Evolutionary conservation across 2,329 filamentous ascomycete genomes (phyloP).

Genomic region (Arthrocladium fulminans): DNA sequence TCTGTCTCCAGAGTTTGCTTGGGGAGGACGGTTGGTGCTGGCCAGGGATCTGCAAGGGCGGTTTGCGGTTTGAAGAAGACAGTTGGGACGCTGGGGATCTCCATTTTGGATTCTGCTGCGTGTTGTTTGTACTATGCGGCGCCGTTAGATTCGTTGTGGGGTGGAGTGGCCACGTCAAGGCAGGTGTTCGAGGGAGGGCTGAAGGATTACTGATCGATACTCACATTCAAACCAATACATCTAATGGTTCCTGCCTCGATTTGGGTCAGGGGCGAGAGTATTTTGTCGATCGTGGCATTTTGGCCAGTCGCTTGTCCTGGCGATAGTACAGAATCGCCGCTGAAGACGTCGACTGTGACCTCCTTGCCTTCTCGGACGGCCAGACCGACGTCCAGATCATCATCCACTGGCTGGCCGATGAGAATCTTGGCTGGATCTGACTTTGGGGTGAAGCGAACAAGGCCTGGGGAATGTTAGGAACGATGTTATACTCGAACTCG

Average conservation of each 20-base stretch:
- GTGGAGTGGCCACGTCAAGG: not conserved
- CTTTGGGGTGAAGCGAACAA: conserved; percentile 52
- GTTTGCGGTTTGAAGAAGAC: conserved; percentile 35
- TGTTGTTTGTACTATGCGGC: conserved; percentile 36
- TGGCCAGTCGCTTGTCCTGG: conserved; percentile 44
- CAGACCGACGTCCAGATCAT: conserved; percentile 47
- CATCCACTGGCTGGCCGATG: conserved; percentile 49
- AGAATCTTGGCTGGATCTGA: conserved; percentile 41
- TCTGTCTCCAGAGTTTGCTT: conserved; percentile 30
- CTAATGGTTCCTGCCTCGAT: conserved; percentile 35
- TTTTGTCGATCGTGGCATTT: conserved; percentile 39
- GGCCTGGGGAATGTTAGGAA: conserved; percentile 33
- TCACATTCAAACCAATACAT: conserved; percentile 38
- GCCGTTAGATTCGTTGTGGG: not conserved
- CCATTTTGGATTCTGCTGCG: conserved; percentile 31
- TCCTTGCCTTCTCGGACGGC: conserved; percentile 49
- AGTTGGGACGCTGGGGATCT: conserved; percentile 29
- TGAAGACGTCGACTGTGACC: conserved; percentile 49
- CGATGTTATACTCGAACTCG: not conserved
- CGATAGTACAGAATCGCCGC: conserved; percentile 48
- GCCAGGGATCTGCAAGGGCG: conserved; percentile 28
- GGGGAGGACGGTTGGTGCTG: conserved; percentile 26
- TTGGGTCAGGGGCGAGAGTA: conserved; percentile 29
- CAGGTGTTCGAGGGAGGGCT: not conserved
- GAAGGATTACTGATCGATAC: not conserved